Percentiles rank a stretch among this genome's conserved stretches.
Evolutionary conservation across 176 grass and related monocot species (phyloP).

Genomic region (Oryza meyeriana): DNA sequence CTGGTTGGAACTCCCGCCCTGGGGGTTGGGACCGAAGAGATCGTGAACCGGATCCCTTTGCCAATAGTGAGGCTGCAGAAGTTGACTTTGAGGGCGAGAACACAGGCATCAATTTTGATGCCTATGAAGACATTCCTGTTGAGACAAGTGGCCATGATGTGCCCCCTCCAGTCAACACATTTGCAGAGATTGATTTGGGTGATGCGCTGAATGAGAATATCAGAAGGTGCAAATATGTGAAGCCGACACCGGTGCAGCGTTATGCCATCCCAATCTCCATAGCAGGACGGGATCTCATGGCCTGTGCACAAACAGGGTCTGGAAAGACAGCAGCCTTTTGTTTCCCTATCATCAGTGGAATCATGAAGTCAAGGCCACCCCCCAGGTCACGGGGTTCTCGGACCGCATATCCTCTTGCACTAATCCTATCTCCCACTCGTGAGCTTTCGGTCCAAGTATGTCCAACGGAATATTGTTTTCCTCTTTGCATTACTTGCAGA

Average conservation of each 20-base stretch:
- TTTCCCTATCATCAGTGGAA: constrained; percentile 92
- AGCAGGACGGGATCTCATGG: constrained; percentile 85
- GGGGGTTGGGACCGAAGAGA: constrained; percentile 58
- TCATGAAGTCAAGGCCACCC: constrained; percentile 57
- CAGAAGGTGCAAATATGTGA: constrained; percentile 89
- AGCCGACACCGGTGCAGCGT: constrained; percentile 87
- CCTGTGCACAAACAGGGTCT: constrained; percentile 89
- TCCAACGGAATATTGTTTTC: background rate
- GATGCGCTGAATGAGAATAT: constrained; percentile 83
- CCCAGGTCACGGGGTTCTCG: constrained; percentile 51
- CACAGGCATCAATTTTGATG: constrained; percentile 81
- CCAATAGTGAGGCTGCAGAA: constrained; percentile 31
- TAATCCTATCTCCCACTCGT: constrained; percentile 83
- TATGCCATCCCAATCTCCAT: constrained; percentile 76
- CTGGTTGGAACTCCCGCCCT: constrained; percentile 57
- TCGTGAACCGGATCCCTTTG: constrained; percentile 76
- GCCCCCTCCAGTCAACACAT: constrained; percentile 70
- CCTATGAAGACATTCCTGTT: constrained; percentile 89
- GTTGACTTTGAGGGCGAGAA: constrained; percentile 47
- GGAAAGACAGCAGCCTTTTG: constrained; percentile 89
- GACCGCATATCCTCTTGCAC: constrained; percentile 59
- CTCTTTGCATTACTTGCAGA: background rate
- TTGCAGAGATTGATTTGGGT: constrained; percentile 87
- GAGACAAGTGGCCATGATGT: constrained; percentile 86
- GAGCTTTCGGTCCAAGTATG: constrained; percentile 89